Evolutionary conservation across 1,139 yeast genomes (phyloP).

Genomic region (Lodderomyces parapsilosis): DNA sequence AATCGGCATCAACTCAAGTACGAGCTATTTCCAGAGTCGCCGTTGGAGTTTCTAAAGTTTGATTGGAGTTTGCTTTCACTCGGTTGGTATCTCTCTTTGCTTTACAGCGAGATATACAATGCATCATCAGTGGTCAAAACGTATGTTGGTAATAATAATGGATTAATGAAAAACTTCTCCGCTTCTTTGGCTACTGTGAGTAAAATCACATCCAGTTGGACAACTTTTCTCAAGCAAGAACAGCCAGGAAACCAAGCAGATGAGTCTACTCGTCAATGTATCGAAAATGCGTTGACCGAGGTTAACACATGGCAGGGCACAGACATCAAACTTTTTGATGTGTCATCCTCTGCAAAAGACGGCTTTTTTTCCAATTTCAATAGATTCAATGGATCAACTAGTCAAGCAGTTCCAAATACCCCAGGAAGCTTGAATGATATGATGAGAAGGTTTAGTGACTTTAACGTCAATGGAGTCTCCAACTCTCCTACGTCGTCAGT

Average conservation of each 20-base stretch:
- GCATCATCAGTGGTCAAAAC: slow-evolving; percentile 28
- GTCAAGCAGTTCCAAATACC: slow-evolving; percentile 26
- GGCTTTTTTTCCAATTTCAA: slow-evolving; percentile 35
- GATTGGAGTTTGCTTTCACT: slow-evolving; percentile 62
- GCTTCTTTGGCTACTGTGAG: slow-evolving; percentile 45
- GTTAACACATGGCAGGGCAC: slow-evolving; percentile 66
- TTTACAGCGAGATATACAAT: slow-evolving; percentile 66
- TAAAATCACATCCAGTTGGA: slow-evolving; percentile 45
- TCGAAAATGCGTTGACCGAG: slow-evolving; percentile 26
- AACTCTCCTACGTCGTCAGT: slow-evolving; percentile 22
- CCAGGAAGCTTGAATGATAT: slow-evolving; percentile 53
- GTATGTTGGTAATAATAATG: slow-evolving; percentile 7
- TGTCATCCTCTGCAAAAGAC: slow-evolving; percentile 41
- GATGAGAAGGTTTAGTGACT: slow-evolving; percentile 48
- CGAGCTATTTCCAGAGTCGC: slow-evolving; percentile 36
- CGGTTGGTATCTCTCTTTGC: slow-evolving; percentile 73
- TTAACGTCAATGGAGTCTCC: slow-evolving; percentile 30
- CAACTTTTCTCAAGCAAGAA: slow-evolving; percentile 22
- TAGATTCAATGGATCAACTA: slow-evolving; percentile 9
- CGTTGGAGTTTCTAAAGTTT: slow-evolving; percentile 52
- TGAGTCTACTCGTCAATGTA: slow-evolving; percentile 17
- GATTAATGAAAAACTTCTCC: slow-evolving; percentile 34
- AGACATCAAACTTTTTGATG: slow-evolving; percentile 55
- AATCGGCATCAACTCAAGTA: slow-evolving; percentile 26
- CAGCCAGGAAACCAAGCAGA: background rate